phyloP scores from a whole-genome alignment of 129 eudicot genomes.

The Chrysanthemum makinoi region DNA sequence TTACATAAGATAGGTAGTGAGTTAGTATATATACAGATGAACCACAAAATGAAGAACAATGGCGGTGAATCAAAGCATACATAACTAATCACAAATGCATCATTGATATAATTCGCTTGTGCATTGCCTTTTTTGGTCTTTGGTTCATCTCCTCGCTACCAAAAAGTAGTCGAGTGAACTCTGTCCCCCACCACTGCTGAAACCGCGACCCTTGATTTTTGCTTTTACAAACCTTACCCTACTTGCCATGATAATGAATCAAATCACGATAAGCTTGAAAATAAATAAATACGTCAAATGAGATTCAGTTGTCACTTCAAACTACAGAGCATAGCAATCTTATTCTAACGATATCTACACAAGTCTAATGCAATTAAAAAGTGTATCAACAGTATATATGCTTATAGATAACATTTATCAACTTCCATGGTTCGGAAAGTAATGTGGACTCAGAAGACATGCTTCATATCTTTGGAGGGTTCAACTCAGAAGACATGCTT shows the following conservation, averaged over 20 bases:
- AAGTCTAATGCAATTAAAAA: neutral
- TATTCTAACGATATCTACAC: neutral
- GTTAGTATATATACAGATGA: no score
- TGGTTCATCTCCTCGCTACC: conserved; percentile 64
- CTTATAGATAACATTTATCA: no score
- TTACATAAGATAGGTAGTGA: no score
- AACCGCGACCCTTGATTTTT: conserved; percentile 71
- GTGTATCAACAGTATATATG: neutral
- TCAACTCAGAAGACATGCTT: no score
- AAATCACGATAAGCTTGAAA: conserved; percentile 8
- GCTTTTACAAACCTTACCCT: conserved; percentile 16
- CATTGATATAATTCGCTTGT: no score
- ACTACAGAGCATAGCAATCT: neutral
- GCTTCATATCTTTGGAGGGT: no score
- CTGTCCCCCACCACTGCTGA: conserved; percentile 79
- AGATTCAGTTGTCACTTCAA: neutral
- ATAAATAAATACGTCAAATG: neutral
- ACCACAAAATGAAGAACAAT: no score
- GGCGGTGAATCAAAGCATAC: no score
- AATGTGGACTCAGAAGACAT: no score
- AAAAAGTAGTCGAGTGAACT: conserved; percentile 76
- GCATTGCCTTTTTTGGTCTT: conserved; percentile 41
- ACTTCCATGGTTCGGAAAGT: no score
- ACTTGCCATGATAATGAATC: conserved; percentile 2
- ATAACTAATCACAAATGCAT: no score